Conservation (phyloP, 2,329 filamentous ascomycete genomes). For the Fusarium denticulatum region DNA sequence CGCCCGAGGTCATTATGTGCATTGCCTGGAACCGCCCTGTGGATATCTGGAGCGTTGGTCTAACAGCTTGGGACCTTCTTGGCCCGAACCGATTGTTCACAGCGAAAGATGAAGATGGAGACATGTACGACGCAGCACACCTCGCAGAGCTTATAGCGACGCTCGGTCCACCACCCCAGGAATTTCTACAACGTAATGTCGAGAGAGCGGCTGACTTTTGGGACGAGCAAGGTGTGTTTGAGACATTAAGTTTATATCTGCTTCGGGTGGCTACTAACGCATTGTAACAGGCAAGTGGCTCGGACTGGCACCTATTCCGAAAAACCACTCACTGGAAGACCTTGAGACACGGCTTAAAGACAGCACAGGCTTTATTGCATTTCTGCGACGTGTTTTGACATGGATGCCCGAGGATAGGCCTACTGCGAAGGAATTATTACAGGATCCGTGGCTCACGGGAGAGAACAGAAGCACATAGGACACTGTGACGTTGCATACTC, state of each 20-base stretch:
- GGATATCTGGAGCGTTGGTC: conserved; percentile 45
- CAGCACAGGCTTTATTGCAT: conserved; percentile 29
- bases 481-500: fast-evolving
- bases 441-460: conserved; percentile 37
- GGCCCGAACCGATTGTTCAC: conserved; percentile 32
- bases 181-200: conserved; percentile 22
- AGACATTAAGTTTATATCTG: too few species aligned
- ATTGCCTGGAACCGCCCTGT: conserved; percentile 41
- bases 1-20: conserved; percentile 39
- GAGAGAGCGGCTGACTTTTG: conserved; percentile 34
- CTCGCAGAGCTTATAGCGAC: conserved; percentile 41
- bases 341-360: conserved; percentile 32
- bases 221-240: conserved; percentile 27
- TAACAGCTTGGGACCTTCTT: conserved; percentile 43
- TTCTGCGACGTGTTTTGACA: conserved; percentile 36
- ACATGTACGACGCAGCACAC: conserved; percentile 36
- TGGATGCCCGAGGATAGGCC: conserved; percentile 38
- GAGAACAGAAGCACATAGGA: not conserved
- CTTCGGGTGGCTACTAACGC: not conserved
- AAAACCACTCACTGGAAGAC: conserved; percentile 27
- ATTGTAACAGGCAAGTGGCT: conserved; percentile 31
- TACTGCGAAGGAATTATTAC: conserved; percentile 38
- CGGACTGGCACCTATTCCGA: conserved; percentile 34
- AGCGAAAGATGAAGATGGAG: conserved; percentile 30
- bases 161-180: conserved; percentile 32